phyloP scores from a whole-genome alignment of 805 yeast genomes.

The Lipomyces yamanashiensis region DNA sequence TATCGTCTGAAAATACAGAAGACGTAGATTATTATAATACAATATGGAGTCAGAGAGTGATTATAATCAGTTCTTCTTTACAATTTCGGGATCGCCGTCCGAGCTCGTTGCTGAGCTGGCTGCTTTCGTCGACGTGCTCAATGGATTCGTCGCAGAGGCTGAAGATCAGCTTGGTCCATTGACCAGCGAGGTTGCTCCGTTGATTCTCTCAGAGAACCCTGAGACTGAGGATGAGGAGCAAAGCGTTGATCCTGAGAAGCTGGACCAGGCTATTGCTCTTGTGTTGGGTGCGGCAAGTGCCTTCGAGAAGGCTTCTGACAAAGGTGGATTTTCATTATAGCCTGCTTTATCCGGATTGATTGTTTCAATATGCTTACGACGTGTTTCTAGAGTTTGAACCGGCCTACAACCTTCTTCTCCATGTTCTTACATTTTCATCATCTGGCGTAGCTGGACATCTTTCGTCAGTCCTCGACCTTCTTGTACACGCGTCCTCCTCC shows the following conservation, averaged over 20 bases:
- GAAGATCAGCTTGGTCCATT: slow-evolving; percentile 32
- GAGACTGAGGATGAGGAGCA: slow-evolving; percentile 23
- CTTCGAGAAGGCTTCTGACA: slow-evolving; percentile 24
- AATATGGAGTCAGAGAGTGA: slow-evolving; percentile 9
- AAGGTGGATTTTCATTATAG: slow-evolving; percentile 14
- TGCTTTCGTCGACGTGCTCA: slow-evolving; percentile 45
- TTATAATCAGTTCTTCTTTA: slow-evolving; percentile 23
- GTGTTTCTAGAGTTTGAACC: slow-evolving; percentile 46
- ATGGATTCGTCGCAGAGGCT: slow-evolving; percentile 38
- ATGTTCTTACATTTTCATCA: slow-evolving; percentile 44
- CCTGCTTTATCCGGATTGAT: neutral
- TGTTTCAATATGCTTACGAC: neutral
- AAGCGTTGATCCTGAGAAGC: slow-evolving; percentile 16
- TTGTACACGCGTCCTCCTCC: slow-evolving; percentile 28
- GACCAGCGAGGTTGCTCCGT: slow-evolving; percentile 23
- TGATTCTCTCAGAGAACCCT: slow-evolving; percentile 11
- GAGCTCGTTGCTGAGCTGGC: slow-evolving; percentile 42
- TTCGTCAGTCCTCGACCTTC: slow-evolving; percentile 42
- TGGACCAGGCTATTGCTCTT: slow-evolving; percentile 25
- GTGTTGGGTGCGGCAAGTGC: slow-evolving; percentile 26
- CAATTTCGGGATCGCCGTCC: slow-evolving; percentile 25
- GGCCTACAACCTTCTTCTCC: slow-evolving; percentile 47
- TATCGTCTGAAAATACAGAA: neutral
- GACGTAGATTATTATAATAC: neutral
- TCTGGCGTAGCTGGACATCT: slow-evolving; percentile 43